A percentile compares a stretch with the other conserved stretches of the same genome.
These are phyloP conservation scores for Phalaenopsis aphrodite DNA, from an alignment of 106 monocot species.

Conservation along the genomic window DNA sequence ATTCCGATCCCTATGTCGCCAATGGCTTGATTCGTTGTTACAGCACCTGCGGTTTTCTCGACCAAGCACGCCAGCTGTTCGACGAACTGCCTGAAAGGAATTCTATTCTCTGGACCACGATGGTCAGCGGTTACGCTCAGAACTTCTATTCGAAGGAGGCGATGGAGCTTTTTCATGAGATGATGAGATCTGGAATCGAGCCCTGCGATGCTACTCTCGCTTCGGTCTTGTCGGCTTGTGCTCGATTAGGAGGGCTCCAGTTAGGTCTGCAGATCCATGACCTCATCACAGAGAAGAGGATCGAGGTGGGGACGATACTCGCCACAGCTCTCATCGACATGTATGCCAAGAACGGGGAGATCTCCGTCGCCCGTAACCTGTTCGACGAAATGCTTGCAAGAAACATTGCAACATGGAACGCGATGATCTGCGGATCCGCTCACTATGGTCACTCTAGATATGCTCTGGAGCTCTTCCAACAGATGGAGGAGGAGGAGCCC, in stretches of 20 bases:
- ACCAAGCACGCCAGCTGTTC: slow-evolving; percentile 40
- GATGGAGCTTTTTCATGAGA: slow-evolving; percentile 30
- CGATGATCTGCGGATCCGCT: slow-evolving; percentile 66
- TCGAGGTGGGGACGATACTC: slow-evolving; percentile 48
- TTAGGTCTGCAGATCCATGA: slow-evolving; percentile 40
- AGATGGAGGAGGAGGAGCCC: slow-evolving; percentile 27
- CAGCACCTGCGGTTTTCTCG: slow-evolving; percentile 12
- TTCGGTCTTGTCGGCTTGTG: slow-evolving; percentile 56
- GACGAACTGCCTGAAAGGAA: slow-evolving; percentile 41
- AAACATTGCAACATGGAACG: slow-evolving; percentile 72
- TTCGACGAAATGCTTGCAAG: slow-evolving; percentile 41
- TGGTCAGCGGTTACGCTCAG: slow-evolving; percentile 56
- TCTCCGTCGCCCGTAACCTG: slow-evolving; percentile 23
- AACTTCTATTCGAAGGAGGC: slow-evolving; percentile 30
- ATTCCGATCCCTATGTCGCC: slow-evolving; percentile 39
- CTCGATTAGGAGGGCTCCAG: slow-evolving; percentile 43
- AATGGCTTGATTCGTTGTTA: slow-evolving; percentile 50
- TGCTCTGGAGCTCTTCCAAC: slow-evolving; percentile 37
- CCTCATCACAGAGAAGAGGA: slow-evolving; percentile 28
- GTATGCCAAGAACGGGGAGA: slow-evolving; percentile 50
- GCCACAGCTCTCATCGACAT: slow-evolving; percentile 65
- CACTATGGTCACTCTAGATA: slow-evolving; percentile 40
- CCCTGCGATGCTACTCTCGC: slow-evolving; percentile 47
- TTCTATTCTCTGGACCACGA: slow-evolving; percentile 55
- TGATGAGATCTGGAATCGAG: slow-evolving; percentile 40